Base-by-base conservation (phyloP, 768 basidiomycete genomes). In the Auricularia sp. region DNA sequence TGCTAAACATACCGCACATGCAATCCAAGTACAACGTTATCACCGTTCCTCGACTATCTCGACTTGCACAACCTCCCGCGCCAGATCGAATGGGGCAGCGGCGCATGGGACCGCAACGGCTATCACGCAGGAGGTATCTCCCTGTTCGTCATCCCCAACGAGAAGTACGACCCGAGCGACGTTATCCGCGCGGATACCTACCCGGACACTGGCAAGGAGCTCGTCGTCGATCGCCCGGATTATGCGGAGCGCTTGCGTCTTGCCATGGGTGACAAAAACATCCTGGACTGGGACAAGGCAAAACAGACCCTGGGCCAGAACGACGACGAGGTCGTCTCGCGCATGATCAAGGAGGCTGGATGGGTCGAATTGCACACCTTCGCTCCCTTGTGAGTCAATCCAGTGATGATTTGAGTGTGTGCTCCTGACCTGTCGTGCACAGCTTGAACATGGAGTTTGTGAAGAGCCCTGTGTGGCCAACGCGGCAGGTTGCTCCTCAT, bases 401-500 rank as follows among this genome's bases (percentile, higher is more conserved):
- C 62, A 3, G 29, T 34, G 37, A 37, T 37, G 5, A 2, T 18
- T 18, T 51, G 11, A 5, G 14, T 10, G 16, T 18, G 18, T 8
- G 6, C 21, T 21, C 6, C 47, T 34, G 56, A 35, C 29, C 47
- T 34, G 56, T 13, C 29, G 24, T n/a, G 14, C 47, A 16, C 63
- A 81, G 80, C 39, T 70, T 75, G n/a, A 75, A 77, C 18, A 77
- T 79, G 78, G 80, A 81, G 24, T 77, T 67, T 66, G 74, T 78
- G 29, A 79, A 81, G 68, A 75, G 77, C 21, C 77, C 80, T 39
- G 76, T 77, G 11, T 69, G 70, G 42, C 77, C 79, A 6, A 70
- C 77, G 63, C 72, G 67, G 44, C 75, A 79, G 69, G 74, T 77
- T 64, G 74, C 71, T 6, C 76, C 73, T 5, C 74, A 73, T 47